Base-by-base conservation (phyloP, 352 stramenopile genomes). In the Phytophthora nicotianae region DNA sequence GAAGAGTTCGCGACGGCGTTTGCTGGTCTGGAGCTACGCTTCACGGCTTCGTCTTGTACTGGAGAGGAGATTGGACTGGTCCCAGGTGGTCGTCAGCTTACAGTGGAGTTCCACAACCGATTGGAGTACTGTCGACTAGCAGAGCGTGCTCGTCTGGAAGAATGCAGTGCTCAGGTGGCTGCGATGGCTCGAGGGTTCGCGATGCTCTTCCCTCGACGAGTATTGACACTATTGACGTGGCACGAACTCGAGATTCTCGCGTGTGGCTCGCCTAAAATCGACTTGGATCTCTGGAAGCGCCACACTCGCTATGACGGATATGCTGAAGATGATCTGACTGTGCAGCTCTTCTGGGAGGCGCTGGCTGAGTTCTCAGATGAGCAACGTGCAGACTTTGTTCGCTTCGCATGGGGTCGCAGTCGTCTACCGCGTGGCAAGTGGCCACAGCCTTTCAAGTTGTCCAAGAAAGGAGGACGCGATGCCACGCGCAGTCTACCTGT, bases 331-430 rank as follows among this genome's bases (percentile, higher is more conserved):
- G 86, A 96, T 64, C 71, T 88, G 21, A 88, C 88, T 0, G 88
- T 98, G 20, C 48, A 75, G 68, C 69, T 96, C 13, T 98, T 98
- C 66, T 98, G 92, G 93, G 79, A 94, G 20, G 83, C 88, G 11
- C 86, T 98, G 62, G 75, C 58, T 5, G 83, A 87, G 35, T 98
- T 98, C 62, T 81, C 74, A 3, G 86, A 97, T 57, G 85, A 95
- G 42, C 90, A 98, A 63, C 81, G 89, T 6, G 86, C 88, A 14
- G 82, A 95, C 51, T 98, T 98, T 61, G 82, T 98, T 27, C 89
- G 95, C 13, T 98, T 98, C 58, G 91, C 91, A 21, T 98, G 96
- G 96, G 96, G 95, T 1, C 80, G 96, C 13, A 97, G 83, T 69
- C 88, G 94, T 11, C 70, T 98, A 11, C 96, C 95, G 23, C 86